A percentile compares a stretch with the other conserved stretches of the same genome.
Evolutionary conservation across 208 protist species (phyloP).

Genomic region (Leishmania mexicana): DNA sequence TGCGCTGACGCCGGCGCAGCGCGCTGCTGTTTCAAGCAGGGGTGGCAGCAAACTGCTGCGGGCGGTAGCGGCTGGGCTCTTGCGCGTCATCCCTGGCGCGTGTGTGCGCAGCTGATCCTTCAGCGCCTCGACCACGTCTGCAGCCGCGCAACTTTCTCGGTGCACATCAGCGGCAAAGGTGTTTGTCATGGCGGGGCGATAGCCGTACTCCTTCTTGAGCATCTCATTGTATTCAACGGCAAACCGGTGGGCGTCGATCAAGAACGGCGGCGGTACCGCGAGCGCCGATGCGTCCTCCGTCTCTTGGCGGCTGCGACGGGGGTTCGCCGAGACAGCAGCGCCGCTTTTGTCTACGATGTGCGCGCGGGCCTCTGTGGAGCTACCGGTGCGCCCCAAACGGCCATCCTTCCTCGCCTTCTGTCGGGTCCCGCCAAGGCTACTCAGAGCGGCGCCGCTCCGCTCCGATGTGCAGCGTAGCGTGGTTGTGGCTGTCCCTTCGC

Average conservation of each 20-base stretch:
- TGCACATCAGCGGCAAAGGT: slow-evolving; percentile 26
- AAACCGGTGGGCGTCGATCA: slow-evolving; percentile 82
- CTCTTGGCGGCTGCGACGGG: not conserved
- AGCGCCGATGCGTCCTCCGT: not conserved
- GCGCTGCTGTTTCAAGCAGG: slow-evolving; percentile 7
- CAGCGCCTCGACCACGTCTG: not conserved
- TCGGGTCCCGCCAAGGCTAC: slow-evolving; percentile 1
- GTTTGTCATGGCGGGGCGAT: slow-evolving; percentile 50
- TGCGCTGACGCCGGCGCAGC: not conserved
- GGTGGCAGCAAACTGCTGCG: slow-evolving; percentile 8
- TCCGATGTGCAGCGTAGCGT: slow-evolving; percentile 14
- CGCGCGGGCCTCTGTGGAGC: not conserved
- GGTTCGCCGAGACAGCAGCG: not conserved
- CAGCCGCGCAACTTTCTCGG: not conserved
- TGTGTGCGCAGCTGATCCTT: slow-evolving; percentile 29
- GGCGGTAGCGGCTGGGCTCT: not conserved
- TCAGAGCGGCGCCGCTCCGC: slow-evolving; percentile 5
- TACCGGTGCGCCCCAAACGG: not conserved
- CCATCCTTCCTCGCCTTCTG: slow-evolving; percentile 8
- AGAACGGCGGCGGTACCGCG: slow-evolving; percentile 31
- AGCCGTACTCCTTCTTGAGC: slow-evolving; percentile 78
- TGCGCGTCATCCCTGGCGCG: slow-evolving; percentile 23
- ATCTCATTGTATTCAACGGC: slow-evolving; percentile 72
- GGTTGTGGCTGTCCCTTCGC: slow-evolving; percentile 5
- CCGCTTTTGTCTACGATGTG: slow-evolving; percentile 6